Evolutionary conservation across 148 eudicot genomes (phyloP), one percentile per base, ranked within the genome.

Genomic region (Fagopyrum esculentum): DNA sequence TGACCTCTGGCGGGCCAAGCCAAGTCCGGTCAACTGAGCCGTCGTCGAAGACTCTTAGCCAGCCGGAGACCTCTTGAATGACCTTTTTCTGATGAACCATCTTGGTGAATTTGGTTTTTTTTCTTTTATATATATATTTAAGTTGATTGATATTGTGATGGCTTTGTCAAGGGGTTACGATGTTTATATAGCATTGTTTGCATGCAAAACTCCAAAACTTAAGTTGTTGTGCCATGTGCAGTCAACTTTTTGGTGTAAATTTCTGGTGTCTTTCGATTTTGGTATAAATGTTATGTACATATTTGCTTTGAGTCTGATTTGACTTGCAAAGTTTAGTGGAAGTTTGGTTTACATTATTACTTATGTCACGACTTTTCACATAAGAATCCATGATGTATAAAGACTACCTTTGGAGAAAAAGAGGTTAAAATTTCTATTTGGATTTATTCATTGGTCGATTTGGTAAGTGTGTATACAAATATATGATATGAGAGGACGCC

Each of bases 1-100:
- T 83, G 81, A 83, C 86, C 78, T 87, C 83, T 0, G 88, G 87
- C 4, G 94, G 97, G 1, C 93, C 97, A 0, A 82, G 81, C 88
- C 87, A 93, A 4, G 90, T 83, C 46, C 97, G 85, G 79, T 93
- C 97, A 15, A 93, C 95, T 2, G 94, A 80, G 73, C 92, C 92
- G n/a, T 93, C 94, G 4, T 85, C 87, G 45, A 68, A 93, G 55
- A 89, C 79, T 57, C 81, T 82, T 8, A 93, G 89, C 98, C 98
- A 93, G 4, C 98, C 97, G 19, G 97, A 88, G 5, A 93, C 97
- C 81, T 89, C 84, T 1, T 85, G 88, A 5, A 87, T 74, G 4
- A 91, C 59, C 5, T 83, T 87, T 52, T 54, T 82, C 17, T 82
- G 82, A 0, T 45, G 73, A 0, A 29, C 77, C 85, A 79, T 81